Evolutionary conservation across 768 basidiomycete genomes (phyloP), one percentile per base, ranked within the genome.

Genomic region (Collybiopsis confluens): DNA sequence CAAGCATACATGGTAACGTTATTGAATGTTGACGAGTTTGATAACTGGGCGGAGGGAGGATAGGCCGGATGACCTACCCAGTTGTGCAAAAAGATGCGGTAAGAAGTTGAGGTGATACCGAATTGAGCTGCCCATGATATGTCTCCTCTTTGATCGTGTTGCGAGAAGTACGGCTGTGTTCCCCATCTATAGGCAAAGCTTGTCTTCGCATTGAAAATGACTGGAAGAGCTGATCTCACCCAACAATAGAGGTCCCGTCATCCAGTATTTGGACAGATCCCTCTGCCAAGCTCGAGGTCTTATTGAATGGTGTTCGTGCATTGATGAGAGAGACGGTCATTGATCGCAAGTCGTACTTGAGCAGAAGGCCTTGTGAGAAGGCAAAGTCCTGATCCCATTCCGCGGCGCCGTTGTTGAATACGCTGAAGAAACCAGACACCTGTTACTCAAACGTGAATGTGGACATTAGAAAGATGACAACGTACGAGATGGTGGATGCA

Each of bases 61-160:
- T 42, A 42, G 27, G 35, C 56, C 16, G 59, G 59, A 33, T 38
- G 51, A 3, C 59, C 59, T 8, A 42, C 56, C 48, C 27, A 45
- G 47, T 23, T 53, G 50, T 33, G 30, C 30, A 33, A 13, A 33
- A 46, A 36, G 21, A 43, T 16, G 30, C 27, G 53, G 48, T 50
- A 37, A 16, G 38, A 23, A 10, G n/a, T n/a, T n/a, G 35, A 50
- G 15, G 38, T 36, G 33, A 33, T 37, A 6, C 33, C 54, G 21
- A 49, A 55, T 28, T 55, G 54, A 11, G 47, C 54, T 23, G 44
- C 24, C 45, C 54, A 45, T 8, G 42, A 11, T 4, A 45, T 38
- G 23, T 48, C 26, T 3, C 54, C 54, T 15, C 20, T 16, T 2
- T 23, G 2, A 18, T 33, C 40, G 38, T 48, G 47, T 35, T 55